Evolutionary conservation across 2,329 filamentous ascomycete genomes (phyloP), one percentile per base, ranked within the genome.

Genomic region (Proliferodiscus dingleyae): DNA sequence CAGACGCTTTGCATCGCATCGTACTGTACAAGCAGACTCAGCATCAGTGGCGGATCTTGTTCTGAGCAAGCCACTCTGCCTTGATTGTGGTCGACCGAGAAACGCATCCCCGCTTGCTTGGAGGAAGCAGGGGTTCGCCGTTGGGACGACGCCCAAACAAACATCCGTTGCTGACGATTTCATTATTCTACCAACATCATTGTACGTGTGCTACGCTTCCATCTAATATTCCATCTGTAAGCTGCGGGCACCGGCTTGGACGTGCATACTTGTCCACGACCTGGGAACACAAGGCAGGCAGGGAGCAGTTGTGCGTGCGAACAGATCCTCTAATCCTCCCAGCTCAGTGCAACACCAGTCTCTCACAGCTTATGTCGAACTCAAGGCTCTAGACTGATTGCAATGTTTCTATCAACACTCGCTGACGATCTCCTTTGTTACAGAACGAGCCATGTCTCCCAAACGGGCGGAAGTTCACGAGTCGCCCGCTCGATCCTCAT

Each of bases 371-470:
- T 15, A 49, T 47, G 43, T 34, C 38, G n/a, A 41, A 36, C 21
- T 37, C 39, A 43, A 50, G 52, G 50, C 49, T 51, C 42, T 32
- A 44, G 40, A 37, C 18, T n/a, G 23, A 46, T 37, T 10, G 37
- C 18, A 43, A 38, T 38, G 7, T 22, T 38, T 34, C 10, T 21
- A 23, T 34, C 37, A 48, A 30, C 33, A 30, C 24, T 22, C 43
- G 23, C 58, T 59, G 30, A 58, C 42, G 19, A 15, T 43, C 3
- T 24, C 3, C 22, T 36, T 30, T 13, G 24, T 18, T 48, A n/a
- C 40, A 63, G 61, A 58, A 50, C 42, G 83, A 83, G 79, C 79
- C 78, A 68, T 73, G n/a, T n/a, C 79, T 54, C 77, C 78, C 52
- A 71, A 78, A 64, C 51, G 56, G 16, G 55, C 53, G 15, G 49